Percentiles rank a stretch among this genome's conserved stretches.
Evolutionary conservation across 1,284 basidiomycete genomes (phyloP).

Genomic region (Cerrena zonata): DNA sequence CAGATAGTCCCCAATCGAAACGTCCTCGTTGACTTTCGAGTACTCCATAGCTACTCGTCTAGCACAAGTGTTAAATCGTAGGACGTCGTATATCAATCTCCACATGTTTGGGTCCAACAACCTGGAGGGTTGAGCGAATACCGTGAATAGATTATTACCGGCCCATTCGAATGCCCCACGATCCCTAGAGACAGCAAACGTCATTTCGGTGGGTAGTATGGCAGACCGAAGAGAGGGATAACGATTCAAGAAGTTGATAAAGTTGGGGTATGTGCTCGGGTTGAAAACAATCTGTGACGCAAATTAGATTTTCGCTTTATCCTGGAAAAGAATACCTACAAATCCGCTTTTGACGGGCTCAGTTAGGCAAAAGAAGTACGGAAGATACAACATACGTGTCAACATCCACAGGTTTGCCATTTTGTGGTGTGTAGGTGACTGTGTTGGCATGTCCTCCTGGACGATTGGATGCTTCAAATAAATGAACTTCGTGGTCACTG

Average conservation of each 20-base stretch:
- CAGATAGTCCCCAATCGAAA: conserved; percentile 70
- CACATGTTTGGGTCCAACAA: conserved; percentile 66
- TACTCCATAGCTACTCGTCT: conserved; percentile 34
- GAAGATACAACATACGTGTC: conserved; percentile 57
- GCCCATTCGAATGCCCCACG: conserved; percentile 71
- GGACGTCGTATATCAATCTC: conserved; percentile 72
- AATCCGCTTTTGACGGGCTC: conserved; percentile 38
- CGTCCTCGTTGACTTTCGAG: conserved; percentile 14
- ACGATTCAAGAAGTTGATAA: conserved; percentile 62
- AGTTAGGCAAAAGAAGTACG: conserved; percentile 5
- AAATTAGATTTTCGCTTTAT: no score
- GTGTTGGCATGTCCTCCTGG: conserved; percentile 81
- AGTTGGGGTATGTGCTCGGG: conserved; percentile 77
- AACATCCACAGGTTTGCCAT: conserved; percentile 42
- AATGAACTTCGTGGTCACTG: conserved; percentile 73
- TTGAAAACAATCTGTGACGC: conserved; percentile 84
- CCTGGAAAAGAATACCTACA: conserved; percentile 30
- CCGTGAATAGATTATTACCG: conserved; percentile 51
- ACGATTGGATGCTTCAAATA: conserved; percentile 67
- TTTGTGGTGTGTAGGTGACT: conserved; percentile 46
- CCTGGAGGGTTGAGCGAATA: conserved; percentile 64
- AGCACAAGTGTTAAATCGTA: conserved; percentile 73
- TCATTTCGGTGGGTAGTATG: conserved; percentile 67
- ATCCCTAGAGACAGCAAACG: conserved; percentile 72
- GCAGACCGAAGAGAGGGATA: conserved; percentile 39